Evolutionary conservation across 2,329 filamentous ascomycete genomes (phyloP).

Genomic region (Dactylella cylindrospora): DNA sequence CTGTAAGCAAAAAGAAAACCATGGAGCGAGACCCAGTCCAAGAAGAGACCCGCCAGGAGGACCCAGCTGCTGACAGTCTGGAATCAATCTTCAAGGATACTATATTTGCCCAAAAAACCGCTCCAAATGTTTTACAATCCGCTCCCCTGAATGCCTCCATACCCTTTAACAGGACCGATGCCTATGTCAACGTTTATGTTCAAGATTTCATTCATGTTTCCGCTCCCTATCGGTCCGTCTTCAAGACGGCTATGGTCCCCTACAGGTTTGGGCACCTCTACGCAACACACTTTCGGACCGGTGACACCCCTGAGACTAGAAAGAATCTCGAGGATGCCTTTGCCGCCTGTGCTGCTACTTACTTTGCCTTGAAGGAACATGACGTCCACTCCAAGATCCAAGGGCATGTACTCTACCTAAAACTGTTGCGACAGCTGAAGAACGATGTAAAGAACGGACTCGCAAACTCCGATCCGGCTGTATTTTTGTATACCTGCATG

Average conservation of each 20-base stretch:
- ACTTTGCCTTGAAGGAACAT: constrained; percentile 35
- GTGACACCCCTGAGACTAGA: constrained; percentile 33
- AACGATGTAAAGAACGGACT: constrained; percentile 36
- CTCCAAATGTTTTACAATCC: constrained; percentile 5
- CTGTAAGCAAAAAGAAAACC: constrained; percentile 18
- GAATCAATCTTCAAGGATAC: constrained; percentile 1
- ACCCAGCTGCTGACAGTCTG: neutral
- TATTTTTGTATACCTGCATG: constrained; percentile 43
- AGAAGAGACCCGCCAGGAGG: no score
- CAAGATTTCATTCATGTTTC: constrained; percentile 43
- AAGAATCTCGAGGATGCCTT: constrained; percentile 41
- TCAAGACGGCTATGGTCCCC: constrained; percentile 39
- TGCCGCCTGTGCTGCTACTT: constrained; percentile 32
- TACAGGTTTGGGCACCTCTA: constrained; percentile 39
- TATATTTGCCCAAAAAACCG: neutral
- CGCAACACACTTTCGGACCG: constrained; percentile 35
- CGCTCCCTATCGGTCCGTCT: constrained; percentile 29
- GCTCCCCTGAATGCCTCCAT: constrained; percentile 25
- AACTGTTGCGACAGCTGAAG: constrained; percentile 33
- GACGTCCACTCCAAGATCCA: constrained; percentile 40
- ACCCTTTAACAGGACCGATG: constrained; percentile 29
- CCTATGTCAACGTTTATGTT: constrained; percentile 37
- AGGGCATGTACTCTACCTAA: constrained; percentile 34
- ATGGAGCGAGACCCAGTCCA: no score
- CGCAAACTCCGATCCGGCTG: constrained; percentile 36